phyloP scores from a whole-genome alignment of 2,329 filamentous ascomycete genomes.

The Microcera coccophila region DNA sequence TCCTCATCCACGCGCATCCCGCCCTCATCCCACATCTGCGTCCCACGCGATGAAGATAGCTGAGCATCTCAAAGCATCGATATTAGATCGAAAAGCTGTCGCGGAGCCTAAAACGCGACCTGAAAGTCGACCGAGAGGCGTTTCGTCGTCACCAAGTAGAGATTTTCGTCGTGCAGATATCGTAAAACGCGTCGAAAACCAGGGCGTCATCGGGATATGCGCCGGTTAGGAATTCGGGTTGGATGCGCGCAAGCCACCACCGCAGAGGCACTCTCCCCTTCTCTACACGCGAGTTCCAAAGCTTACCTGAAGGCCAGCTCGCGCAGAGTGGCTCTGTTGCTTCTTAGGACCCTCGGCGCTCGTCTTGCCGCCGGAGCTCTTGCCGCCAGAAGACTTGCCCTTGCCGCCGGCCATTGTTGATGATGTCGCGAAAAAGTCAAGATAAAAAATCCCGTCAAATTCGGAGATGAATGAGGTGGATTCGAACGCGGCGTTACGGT shows the following conservation, averaged over 20 bases:
- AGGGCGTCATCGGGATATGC: conserved; percentile 18
- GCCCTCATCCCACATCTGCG: conserved; percentile 11
- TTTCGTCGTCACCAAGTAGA: conserved; percentile 12
- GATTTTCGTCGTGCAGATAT: conserved; percentile 22
- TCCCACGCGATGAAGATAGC: conserved; percentile 6
- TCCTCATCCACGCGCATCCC: conserved; percentile 15
- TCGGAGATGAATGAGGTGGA: conserved; percentile 14
- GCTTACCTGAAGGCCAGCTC: conserved; percentile 90
- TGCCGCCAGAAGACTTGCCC: conserved; percentile 87
- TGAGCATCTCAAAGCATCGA: conserved; percentile 8
- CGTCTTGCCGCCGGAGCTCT: conserved; percentile 77
- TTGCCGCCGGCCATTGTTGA: conserved; percentile 75
- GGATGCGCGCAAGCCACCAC: conserved; percentile 21
- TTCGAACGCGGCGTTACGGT: conserved; percentile 21
- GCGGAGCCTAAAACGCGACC: conserved; percentile 9
- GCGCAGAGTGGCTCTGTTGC: conserved; percentile 91
- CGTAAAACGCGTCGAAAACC: conserved; percentile 21
- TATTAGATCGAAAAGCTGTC: conserved; percentile 6
- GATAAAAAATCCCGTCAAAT: conserved; percentile 8
- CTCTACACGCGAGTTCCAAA: conserved; percentile 4
- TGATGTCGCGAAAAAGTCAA: conserved; percentile 20
- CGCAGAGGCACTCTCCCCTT: conserved; percentile 12
- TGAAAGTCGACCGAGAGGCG: conserved; percentile 1
- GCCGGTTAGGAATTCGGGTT: conserved; percentile 23
- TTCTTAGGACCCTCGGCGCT: conserved; percentile 64